phyloP scores from a whole-genome alignment of 495 filamentous ascomycete genomes.

The Amorphotheca resinae region DNA sequence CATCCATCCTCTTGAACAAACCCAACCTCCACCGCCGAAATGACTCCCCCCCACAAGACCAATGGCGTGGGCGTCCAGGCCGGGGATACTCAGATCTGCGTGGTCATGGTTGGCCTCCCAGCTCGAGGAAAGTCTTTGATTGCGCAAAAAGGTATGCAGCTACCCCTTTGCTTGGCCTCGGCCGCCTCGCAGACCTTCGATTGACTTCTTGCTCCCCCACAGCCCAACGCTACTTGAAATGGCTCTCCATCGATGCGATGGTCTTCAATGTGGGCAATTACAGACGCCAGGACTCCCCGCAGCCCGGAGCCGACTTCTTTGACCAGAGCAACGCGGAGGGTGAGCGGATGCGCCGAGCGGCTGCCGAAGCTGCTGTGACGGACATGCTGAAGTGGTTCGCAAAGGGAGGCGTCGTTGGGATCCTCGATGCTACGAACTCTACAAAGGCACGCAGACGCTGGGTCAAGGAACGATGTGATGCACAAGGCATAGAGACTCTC shows the following conservation, averaged over 20 bases:
- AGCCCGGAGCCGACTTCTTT: slow-evolving; percentile 85
- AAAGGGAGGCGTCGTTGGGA: slow-evolving; percentile 66
- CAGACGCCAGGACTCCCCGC: slow-evolving; percentile 72
- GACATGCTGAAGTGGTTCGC: slow-evolving; percentile 93
- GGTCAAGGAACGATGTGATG: slow-evolving; percentile 63
- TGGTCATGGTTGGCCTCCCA: slow-evolving; percentile 97
- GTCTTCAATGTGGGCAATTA: slow-evolving; percentile 97
- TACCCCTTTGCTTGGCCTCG: background rate
- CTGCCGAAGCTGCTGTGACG: slow-evolving; percentile 74
- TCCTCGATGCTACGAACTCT: slow-evolving; percentile 91
- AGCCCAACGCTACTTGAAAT: slow-evolving; percentile 92
- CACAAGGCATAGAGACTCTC: slow-evolving; percentile 71
- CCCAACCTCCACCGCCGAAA: slow-evolving; percentile 13
- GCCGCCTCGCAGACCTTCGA: background rate
- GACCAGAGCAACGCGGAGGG: slow-evolving; percentile 78
- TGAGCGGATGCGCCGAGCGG: slow-evolving; percentile 73
- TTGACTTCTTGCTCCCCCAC: slow-evolving; percentile 3
- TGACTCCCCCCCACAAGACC: slow-evolving; percentile 27
- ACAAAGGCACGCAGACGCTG: slow-evolving; percentile 80
- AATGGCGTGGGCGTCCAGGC: slow-evolving; percentile 51
- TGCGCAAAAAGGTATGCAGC: slow-evolving; percentile 74
- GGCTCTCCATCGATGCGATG: slow-evolving; percentile 85
- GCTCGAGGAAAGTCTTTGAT: slow-evolving; percentile 95
- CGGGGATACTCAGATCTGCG: slow-evolving; percentile 89
- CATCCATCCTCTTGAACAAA: background rate